These are phyloP conservation scores for Santalum album DNA, from an alignment of 164 flowering plant genomes.

Conservation along the genomic window DNA sequence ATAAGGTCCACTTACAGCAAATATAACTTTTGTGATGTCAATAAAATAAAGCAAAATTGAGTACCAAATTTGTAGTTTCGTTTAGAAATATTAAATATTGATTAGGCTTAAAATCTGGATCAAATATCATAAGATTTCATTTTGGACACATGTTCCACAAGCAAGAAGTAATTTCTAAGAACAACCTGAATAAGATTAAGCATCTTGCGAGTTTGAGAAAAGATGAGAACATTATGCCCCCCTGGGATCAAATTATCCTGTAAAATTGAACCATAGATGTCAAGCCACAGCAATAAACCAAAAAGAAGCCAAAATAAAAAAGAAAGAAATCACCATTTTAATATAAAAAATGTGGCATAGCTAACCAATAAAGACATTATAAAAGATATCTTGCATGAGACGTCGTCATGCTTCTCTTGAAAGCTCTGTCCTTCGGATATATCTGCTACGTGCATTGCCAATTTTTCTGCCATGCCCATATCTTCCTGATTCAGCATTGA, in stretches of 20 bases:
- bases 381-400: slow-evolving; percentile 96
- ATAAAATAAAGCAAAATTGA: too few species aligned
- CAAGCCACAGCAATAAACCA: not conserved
- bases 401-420: slow-evolving; percentile 34
- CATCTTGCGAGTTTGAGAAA: slow-evolving; percentile 98
- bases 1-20: too few species aligned
- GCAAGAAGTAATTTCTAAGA: not conserved
- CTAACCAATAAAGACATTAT: slow-evolving; percentile 77
- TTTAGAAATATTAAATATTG: too few species aligned
- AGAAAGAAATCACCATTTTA: not conserved
- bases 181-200: slow-evolving; percentile 81
- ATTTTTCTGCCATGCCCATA: slow-evolving; percentile 48
- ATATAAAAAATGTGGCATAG: not conserved
- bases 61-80: too few species aligned
- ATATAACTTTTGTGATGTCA: too few species aligned
- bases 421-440: slow-evolving; percentile 33
- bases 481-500: slow-evolving; percentile 55
- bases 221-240: slow-evolving; percentile 84
- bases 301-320: not conserved
- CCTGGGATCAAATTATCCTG: slow-evolving; percentile 70
- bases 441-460: slow-evolving; percentile 70
- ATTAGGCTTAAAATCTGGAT: too few species aligned
- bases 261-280: not conserved
- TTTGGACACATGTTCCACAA: too few species aligned
- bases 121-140: too few species aligned